These are phyloP conservation scores for Scheffersomyces stambukii DNA, from an alignment of 1,139 yeast genomes.

Conservation along the genomic window DNA sequence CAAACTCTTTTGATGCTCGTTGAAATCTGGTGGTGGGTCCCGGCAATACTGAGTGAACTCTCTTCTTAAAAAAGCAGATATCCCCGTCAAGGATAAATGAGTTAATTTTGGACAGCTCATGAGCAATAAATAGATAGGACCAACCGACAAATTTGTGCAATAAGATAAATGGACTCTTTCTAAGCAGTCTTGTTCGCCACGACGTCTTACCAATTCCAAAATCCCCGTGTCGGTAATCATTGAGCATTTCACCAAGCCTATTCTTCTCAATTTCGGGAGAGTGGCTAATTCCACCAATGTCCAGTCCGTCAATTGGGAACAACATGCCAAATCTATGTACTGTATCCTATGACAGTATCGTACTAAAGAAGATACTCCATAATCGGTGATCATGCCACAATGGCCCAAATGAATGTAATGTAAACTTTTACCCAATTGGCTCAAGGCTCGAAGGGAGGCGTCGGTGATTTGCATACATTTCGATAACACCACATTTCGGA, in stretches of 20 bases:
- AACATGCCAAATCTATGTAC: slow-evolving; percentile 93
- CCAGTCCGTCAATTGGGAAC: slow-evolving; percentile 83
- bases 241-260: slow-evolving; percentile 89
- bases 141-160: slow-evolving; percentile 75
- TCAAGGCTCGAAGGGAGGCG: slow-evolving; percentile 66
- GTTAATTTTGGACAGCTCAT: slow-evolving; percentile 83
- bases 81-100: slow-evolving; percentile 87
- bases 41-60: slow-evolving; percentile 88
- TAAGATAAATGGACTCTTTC: slow-evolving; percentile 93
- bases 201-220: slow-evolving; percentile 66
- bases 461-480: slow-evolving; percentile 90
- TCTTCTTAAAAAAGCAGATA: slow-evolving; percentile 76
- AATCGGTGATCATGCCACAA: slow-evolving; percentile 86
- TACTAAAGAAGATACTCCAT: slow-evolving; percentile 74
- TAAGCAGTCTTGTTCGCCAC: slow-evolving; percentile 69
- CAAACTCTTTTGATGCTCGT: slow-evolving; percentile 76
- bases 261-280: slow-evolving; percentile 78
- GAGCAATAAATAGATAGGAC: slow-evolving; percentile 66
- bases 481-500: slow-evolving; percentile 83
- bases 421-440: slow-evolving; percentile 72
- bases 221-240: slow-evolving; percentile 87
- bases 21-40: slow-evolving; percentile 92
- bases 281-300: slow-evolving; percentile 75
- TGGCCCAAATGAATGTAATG: slow-evolving; percentile 94
- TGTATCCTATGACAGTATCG: slow-evolving; percentile 81